phyloP scores from a whole-genome alignment of 768 basidiomycete genomes.

The Panaeolus papilionaceus region DNA sequence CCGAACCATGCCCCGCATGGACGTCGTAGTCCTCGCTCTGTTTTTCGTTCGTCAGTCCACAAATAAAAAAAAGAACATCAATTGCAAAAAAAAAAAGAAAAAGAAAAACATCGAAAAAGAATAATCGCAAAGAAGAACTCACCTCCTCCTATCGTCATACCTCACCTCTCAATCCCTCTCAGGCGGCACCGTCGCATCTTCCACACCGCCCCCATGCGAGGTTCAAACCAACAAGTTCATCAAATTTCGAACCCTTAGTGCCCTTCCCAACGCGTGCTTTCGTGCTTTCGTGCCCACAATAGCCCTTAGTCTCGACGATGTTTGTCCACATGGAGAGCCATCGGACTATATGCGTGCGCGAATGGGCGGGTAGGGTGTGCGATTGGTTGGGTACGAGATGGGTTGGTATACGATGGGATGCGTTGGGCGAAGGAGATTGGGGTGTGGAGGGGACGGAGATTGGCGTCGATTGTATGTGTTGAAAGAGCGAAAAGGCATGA shows the following conservation, averaged over 20 bases:
- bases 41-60: no score
- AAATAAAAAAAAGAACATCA: no score
- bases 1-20: slow-evolving; percentile 74
- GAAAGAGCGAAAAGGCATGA: no score
- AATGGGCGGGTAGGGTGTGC: background rate
- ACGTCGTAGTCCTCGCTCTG: slow-evolving; percentile 82
- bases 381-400: background rate
- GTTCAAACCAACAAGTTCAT: slow-evolving; percentile 50
- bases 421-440: no score
- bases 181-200: slow-evolving; percentile 73
- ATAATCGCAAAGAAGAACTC: slow-evolving; percentile 17
- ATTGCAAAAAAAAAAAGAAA: no score
- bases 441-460: no score
- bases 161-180: slow-evolving; percentile 60
- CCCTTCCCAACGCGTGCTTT: no score
- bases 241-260: no score
- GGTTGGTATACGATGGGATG: background rate
- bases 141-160: slow-evolving; percentile 80
- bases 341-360: slow-evolving; percentile 29
- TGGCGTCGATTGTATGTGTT: slow-evolving; percentile 1
- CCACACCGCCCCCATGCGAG: slow-evolving; percentile 74
- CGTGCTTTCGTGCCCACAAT: background rate
- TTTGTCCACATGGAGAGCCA: slow-evolving; percentile 97
- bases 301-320: slow-evolving; percentile 66
- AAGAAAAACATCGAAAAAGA: no score